Evolutionary conservation across 345 rosid genomes (phyloP).

Genomic region (Euphorbia pulcherrima): DNA sequence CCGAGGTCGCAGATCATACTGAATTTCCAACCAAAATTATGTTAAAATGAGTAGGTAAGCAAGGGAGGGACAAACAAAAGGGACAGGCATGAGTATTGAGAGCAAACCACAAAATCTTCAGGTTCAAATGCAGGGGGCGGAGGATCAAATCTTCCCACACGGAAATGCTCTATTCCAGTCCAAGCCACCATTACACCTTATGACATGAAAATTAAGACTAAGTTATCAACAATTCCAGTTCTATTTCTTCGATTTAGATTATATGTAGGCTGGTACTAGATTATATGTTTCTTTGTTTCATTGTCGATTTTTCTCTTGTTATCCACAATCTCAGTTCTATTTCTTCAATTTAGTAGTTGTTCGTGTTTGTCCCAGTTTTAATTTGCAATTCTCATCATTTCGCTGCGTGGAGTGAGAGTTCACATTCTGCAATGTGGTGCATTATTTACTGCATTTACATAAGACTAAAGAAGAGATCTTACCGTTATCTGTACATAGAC

Average conservation of each 20-base stretch:
- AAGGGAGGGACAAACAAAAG: neutral
- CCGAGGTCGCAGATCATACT: slow-evolving; percentile 89
- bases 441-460: neutral
- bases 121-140: slow-evolving; percentile 76
- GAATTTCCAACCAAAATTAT: neutral
- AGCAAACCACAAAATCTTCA: slow-evolving; percentile 63
- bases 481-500: slow-evolving; percentile 95
- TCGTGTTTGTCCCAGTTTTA: too few relatives aligned
- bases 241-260: too few relatives aligned
- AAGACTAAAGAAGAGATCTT: slow-evolving; percentile 14
- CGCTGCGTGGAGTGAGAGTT: neutral
- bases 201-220: slow-evolving; percentile 18
- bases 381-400: too few relatives aligned
- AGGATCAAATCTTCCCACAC: slow-evolving; percentile 86
- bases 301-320: too few relatives aligned
- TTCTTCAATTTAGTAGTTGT: too few relatives aligned
- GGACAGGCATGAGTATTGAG: neutral
- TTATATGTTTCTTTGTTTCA: too few relatives aligned
- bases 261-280: too few relatives aligned
- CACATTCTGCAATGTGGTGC: neutral
- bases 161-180: slow-evolving; percentile 93
- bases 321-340: too few relatives aligned
- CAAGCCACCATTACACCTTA: slow-evolving; percentile 96
- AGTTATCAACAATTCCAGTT: neutral
- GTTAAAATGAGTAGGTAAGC: neutral